Percentiles rank a stretch among this genome's conserved stretches.
Evolutionary conservation across 306 rosid genomes (phyloP).

Genomic region (Argentina anserina): DNA sequence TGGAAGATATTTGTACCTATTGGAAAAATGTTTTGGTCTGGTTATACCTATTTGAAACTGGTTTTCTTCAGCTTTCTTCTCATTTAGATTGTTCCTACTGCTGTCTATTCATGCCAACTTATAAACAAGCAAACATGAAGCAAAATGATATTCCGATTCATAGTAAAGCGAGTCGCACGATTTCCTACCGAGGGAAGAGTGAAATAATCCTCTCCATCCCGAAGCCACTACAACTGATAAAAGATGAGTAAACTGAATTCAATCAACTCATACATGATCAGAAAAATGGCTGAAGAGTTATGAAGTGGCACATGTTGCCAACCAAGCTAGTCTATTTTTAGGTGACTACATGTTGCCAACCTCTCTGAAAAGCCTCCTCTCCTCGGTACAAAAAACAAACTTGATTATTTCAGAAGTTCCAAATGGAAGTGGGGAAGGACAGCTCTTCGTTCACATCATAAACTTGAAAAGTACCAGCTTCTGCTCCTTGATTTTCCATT

Average conservation of each 20-base stretch:
- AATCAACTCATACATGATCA: constrained; percentile 19
- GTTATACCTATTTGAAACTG: background rate
- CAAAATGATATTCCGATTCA: constrained; percentile 1
- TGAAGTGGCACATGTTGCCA: constrained; percentile 18
- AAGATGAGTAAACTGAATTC: constrained; percentile 22
- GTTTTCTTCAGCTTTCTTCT: background rate
- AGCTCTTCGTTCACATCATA: constrained; percentile 55
- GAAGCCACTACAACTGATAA: constrained; percentile 11
- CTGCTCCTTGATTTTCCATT: constrained; percentile 45
- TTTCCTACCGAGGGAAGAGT: background rate
- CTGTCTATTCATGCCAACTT: background rate
- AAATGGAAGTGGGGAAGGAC: constrained; percentile 59
- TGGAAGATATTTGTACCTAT: background rate
- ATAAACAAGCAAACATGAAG: constrained; percentile 2
- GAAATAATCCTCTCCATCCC: constrained; percentile 13
- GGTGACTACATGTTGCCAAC: constrained; percentile 1
- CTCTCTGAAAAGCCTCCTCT: constrained; percentile 22
- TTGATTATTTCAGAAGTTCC: constrained; percentile 56
- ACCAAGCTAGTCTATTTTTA: constrained; percentile 27
- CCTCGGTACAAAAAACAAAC: background rate
- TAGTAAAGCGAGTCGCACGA: background rate
- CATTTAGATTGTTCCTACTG: background rate
- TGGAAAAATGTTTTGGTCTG: background rate
- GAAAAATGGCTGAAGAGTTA: constrained; percentile 19
- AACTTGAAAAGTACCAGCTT: constrained; percentile 37